phyloP scores from a whole-genome alignment of 495 filamentous ascomycete genomes.

The Penicillium bovifimosum region DNA sequence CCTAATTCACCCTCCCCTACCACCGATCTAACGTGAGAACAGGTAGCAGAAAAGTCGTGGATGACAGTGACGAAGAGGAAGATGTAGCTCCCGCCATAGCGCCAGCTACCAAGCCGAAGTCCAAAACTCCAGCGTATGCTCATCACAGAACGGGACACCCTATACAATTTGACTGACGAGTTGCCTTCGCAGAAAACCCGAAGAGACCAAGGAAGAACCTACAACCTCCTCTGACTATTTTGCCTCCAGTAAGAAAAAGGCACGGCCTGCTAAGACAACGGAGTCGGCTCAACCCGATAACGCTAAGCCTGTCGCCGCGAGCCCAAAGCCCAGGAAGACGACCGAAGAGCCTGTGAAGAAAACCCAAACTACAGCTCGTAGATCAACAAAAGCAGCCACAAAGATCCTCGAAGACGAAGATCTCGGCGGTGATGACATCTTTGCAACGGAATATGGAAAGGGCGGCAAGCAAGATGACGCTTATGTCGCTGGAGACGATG shows the following conservation, averaged over 20 bases:
- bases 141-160: background rate
- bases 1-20: background rate
- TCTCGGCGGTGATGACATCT: slow-evolving; percentile 70
- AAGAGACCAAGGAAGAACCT: slow-evolving; percentile 44
- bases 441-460: slow-evolving; percentile 58
- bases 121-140: slow-evolving; percentile 38
- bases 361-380: slow-evolving; percentile 15
- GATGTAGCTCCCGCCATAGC: slow-evolving; percentile 30
- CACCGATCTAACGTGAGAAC: slow-evolving; percentile 10
- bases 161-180: background rate
- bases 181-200: slow-evolving; percentile 33
- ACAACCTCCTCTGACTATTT: slow-evolving; percentile 58
- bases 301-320: slow-evolving; percentile 25
- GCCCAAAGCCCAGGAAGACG: slow-evolving; percentile 22
- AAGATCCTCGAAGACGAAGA: slow-evolving; percentile 52
- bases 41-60: slow-evolving; percentile 67
- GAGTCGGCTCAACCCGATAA: slow-evolving; percentile 13
- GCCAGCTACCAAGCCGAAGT: slow-evolving; percentile 40
- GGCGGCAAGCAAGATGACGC: slow-evolving; percentile 60
- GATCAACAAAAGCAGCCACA: slow-evolving; percentile 27
- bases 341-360: slow-evolving; percentile 25
- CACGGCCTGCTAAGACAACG: slow-evolving; percentile 31
- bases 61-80: slow-evolving; percentile 72
- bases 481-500: slow-evolving; percentile 60
- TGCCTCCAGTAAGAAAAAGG: slow-evolving; percentile 51